phyloP scores from a whole-genome alignment of 2,329 filamentous ascomycete genomes.

The Zarea fungicola region DNA sequence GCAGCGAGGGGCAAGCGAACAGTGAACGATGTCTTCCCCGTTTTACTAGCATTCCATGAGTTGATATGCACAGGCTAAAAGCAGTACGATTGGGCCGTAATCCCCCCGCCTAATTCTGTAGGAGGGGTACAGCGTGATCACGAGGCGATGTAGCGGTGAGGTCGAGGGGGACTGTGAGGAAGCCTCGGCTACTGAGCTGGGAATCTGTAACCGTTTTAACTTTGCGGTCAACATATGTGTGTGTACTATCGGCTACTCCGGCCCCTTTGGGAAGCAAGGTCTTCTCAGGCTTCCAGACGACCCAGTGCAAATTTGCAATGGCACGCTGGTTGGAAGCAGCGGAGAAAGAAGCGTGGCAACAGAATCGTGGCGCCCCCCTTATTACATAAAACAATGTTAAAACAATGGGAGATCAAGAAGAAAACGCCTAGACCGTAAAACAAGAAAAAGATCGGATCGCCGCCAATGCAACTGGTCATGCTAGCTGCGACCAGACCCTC shows the following conservation, averaged over 20 bases:
- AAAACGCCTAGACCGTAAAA: background rate
- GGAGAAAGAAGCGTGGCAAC: background rate
- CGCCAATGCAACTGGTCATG: constrained; percentile 6
- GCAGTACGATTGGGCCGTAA: background rate
- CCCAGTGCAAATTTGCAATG: background rate
- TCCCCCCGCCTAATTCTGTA: background rate
- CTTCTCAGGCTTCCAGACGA: too few species aligned
- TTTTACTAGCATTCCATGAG: too few species aligned
- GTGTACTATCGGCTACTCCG: background rate
- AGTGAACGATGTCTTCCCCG: too few species aligned
- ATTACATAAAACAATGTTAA: background rate
- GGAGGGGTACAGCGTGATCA: background rate
- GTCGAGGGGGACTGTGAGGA: background rate
- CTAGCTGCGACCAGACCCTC: constrained; percentile 5
- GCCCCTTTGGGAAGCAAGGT: too few species aligned
- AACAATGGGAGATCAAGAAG: background rate
- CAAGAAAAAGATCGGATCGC: constrained; percentile 5
- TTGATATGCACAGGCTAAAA: too few species aligned
- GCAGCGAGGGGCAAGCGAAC: too few species aligned
- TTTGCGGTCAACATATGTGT: background rate
- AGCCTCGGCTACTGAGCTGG: too few species aligned
- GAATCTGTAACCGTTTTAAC: background rate
- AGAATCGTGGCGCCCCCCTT: constrained; percentile 2
- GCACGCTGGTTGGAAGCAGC: background rate
- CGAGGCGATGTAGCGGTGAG: constrained; percentile 7